phyloP scores from a whole-genome alignment of 192 early-diverging fungal species.

The Podochytrium sp. region DNA sequence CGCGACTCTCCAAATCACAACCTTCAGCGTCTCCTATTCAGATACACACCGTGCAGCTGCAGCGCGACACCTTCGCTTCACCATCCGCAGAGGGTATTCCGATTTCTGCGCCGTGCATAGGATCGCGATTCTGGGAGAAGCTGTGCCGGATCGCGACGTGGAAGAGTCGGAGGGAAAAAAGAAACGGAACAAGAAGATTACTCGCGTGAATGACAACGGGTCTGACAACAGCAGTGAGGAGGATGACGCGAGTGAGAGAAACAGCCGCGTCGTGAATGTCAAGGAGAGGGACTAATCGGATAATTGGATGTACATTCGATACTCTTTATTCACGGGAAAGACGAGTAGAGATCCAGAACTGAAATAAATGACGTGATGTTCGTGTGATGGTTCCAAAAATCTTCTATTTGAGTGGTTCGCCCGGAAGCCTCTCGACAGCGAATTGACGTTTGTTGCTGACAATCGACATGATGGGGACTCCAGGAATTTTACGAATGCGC shows the following conservation, averaged over 20 bases:
- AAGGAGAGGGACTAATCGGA: not conserved
- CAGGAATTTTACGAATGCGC: conserved; percentile 92
- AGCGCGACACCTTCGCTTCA: conserved; percentile 19
- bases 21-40: conserved; percentile 8
- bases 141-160: not conserved
- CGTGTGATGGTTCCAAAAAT: no score
- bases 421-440: conserved; percentile 91
- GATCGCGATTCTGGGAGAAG: conserved; percentile 18
- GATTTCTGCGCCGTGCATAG: conserved; percentile 26
- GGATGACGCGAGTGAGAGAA: not conserved
- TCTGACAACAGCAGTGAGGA: not conserved
- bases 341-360: no score
- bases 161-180: not conserved
- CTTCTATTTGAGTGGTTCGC: conserved; percentile 26
- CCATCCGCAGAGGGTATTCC: conserved; percentile 10
- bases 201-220: not conserved
- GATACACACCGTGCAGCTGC: conserved; percentile 1
- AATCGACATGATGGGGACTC: conserved; percentile 98
- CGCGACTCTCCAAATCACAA: conserved; percentile 25
- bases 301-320: no score
- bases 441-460: conserved; percentile 76
- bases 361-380: no score
- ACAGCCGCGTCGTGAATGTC: not conserved
- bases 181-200: not conserved
- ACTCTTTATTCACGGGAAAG: no score